Evolutionary conservation across 768 basidiomycete genomes (phyloP).

Genomic region (Leccinum boreale): DNA sequence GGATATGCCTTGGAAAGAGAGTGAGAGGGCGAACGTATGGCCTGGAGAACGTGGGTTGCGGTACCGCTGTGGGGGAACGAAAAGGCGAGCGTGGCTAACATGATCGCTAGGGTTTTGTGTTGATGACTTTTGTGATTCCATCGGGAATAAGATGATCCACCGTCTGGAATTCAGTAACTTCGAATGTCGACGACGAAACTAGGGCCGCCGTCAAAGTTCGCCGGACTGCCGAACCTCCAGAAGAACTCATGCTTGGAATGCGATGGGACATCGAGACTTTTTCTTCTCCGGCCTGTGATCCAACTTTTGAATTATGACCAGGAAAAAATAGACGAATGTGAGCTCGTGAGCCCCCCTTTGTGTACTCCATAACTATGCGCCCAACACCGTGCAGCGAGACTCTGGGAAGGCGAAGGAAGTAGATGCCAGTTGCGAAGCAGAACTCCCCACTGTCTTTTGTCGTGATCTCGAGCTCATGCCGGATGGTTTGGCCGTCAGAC

Average conservation of each 20-base stretch:
- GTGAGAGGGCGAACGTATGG: too few relatives aligned
- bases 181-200: too few relatives aligned
- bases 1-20: too few relatives aligned
- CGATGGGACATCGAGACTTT: slow-evolving; percentile 91
- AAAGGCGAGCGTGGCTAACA: not conserved
- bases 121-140: not conserved
- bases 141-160: not conserved
- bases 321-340: slow-evolving; percentile 37
- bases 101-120: not conserved
- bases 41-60: too few relatives aligned
- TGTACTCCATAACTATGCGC: slow-evolving; percentile 60
- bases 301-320: slow-evolving; percentile 50
- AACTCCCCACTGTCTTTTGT: slow-evolving; percentile 96
- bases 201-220: too few relatives aligned
- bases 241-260: slow-evolving; percentile 68
- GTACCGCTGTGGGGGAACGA: not conserved
- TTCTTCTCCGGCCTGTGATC: slow-evolving; percentile 67
- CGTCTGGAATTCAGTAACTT: too few relatives aligned
- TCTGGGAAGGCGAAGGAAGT: slow-evolving; percentile 62
- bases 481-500: slow-evolving; percentile 37
- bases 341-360: slow-evolving; percentile 67
- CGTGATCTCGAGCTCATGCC: slow-evolving; percentile 83
- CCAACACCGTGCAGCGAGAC: slow-evolving; percentile 63
- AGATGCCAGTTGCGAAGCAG: slow-evolving; percentile 64
- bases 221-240: too few relatives aligned